Evolutionary conservation across 116 monocot species (phyloP).

Genomic region (Cymodocea nodosa): DNA sequence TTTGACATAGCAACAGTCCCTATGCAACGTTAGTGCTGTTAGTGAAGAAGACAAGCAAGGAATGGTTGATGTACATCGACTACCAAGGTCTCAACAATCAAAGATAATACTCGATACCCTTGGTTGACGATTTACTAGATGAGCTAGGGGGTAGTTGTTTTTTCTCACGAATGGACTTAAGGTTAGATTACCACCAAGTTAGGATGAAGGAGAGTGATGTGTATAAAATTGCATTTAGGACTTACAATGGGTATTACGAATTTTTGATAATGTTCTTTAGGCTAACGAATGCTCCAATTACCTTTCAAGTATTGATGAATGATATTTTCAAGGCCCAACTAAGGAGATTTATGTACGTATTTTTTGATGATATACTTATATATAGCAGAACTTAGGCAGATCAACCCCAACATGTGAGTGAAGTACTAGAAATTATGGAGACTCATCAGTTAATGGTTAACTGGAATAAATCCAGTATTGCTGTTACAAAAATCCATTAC

Average conservation of each 20-base stretch:
- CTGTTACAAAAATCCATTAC: no score
- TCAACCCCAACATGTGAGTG: not conserved
- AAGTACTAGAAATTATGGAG: no score
- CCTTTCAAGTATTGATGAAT: not conserved
- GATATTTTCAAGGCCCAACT: not conserved
- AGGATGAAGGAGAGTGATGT: not conserved
- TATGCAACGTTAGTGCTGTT: no score
- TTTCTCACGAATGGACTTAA: not conserved
- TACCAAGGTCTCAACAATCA: not conserved
- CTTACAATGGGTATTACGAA: not conserved
- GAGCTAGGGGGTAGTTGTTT: not conserved
- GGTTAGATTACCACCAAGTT: not conserved
- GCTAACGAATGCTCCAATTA: not conserved
- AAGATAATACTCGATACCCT: not conserved
- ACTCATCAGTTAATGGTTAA: no score
- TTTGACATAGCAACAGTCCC: no score
- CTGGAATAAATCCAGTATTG: no score
- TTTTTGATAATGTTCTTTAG: not conserved
- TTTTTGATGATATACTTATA: slow-evolving; percentile 2
- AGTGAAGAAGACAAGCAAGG: no score
- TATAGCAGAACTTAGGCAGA: not conserved
- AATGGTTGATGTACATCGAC: no score
- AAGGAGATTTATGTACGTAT: not conserved
- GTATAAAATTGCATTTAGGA: not conserved
- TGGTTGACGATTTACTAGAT: not conserved